Base-by-base conservation (phyloP, 257 asterid species). In the Eustoma russellianum region DNA sequence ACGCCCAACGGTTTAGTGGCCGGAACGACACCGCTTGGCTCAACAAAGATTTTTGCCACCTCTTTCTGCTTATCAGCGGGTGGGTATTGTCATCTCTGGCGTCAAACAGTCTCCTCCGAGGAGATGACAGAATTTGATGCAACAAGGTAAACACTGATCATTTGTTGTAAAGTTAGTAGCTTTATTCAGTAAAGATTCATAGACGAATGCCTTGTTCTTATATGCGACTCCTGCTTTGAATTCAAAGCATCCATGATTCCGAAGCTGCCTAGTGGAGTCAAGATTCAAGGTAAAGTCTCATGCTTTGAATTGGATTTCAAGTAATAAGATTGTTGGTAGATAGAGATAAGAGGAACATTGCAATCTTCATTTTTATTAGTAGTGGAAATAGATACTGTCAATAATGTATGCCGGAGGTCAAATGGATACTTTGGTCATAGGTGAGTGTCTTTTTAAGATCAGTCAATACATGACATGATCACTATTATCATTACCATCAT, bases 391-490 rank as follows among this genome's bases (percentile, higher is more conserved):
- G 94, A 85, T 34, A 81, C 85, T 66, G 69, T 91, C 55, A 87
- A 86, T 76, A 86, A 91, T 62, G 95, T 91, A 3, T 91, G 98
- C 64, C 74, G 96, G 40, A 67, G 98, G 55, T 83, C 96, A 48
- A 91, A 91, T 84, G 98, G 98, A 61, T 91, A 87, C 62, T 91
- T 91, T 69, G 96, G 86, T 58, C 89, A 91, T 56, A 84, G 96
- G 98, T 91, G 76, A 33, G 41, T 41, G 50, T 66, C 48, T 52
- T 18, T 33, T 33, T 2, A 35, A 11, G 8, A 35, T 35, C 41
- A 35, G 41, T 35, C 41, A 35, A 6, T 9, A 6, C 41, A 9
- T 35, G 5, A 35, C 1, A 5, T 35, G 9, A 35, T 6, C 9
- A 35, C 41, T 35, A 5, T 35, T 35, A 35, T 9, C 41, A 35